phyloP scores from a whole-genome alignment of 2,329 filamentous ascomycete species.

The Verticillium albo-atrum region DNA sequence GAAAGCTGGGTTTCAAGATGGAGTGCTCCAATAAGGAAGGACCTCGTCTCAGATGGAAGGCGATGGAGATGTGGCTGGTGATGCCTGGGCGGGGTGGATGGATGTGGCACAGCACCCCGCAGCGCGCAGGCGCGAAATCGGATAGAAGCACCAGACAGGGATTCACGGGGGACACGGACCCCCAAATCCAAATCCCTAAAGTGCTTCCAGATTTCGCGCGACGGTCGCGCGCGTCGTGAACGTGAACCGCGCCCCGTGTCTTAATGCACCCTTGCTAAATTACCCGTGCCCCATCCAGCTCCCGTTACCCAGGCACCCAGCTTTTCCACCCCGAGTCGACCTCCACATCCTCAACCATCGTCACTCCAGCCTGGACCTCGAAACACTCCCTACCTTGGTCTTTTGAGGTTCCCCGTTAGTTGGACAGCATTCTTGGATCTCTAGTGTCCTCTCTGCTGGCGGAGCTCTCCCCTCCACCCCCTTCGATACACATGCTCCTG shows the following conservation, averaged over 20 bases:
- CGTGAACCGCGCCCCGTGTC: slow-evolving; percentile 14
- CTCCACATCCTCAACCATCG: neutral
- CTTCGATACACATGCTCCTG: neutral
- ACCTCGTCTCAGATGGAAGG: neutral
- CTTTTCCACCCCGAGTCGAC: neutral
- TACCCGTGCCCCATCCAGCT: neutral
- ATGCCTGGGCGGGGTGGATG: neutral
- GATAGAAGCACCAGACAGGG: neutral
- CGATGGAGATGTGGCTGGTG: neutral
- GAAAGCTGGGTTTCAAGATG: neutral
- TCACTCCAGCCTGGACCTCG: neutral
- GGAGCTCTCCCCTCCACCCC: neutral
- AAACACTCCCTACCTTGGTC: neutral
- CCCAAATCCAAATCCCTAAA: neutral
- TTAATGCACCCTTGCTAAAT: slow-evolving; percentile 5
- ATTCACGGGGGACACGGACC: slow-evolving; percentile 15
- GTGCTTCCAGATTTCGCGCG: neutral
- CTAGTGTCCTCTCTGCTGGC: neutral
- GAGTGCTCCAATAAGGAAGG: neutral
- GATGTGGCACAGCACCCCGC: neutral
- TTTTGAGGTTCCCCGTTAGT: neutral
- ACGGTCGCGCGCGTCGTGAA: slow-evolving; percentile 14
- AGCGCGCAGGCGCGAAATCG: neutral
- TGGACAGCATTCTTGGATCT: neutral
- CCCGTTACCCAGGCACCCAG: neutral